Evolutionary conservation across 306 rosid genomes (phyloP), one percentile per base, ranked within the genome.

Genomic region (Calophaca sinica): DNA sequence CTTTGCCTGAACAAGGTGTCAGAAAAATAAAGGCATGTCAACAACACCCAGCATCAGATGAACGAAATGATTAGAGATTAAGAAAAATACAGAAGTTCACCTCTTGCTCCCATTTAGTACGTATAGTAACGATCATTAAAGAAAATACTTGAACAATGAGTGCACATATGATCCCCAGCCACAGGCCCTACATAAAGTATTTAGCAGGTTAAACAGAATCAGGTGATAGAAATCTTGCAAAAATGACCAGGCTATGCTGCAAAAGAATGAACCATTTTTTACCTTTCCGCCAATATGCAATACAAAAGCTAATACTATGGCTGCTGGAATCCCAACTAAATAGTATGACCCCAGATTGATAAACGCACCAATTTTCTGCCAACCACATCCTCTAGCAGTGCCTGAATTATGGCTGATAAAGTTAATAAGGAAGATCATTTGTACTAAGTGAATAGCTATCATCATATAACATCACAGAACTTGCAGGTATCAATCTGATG

Each of bases 291-390:
- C 94, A 75, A 87, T 1, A 75, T 90, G 81, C 31, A 86, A 73
- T 15, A 83, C 84, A 78, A 93, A 93, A 55, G 89, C 92, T 8
- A 93, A 77, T 12, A 87, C 38, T 29, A 82, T 4, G 28, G 96
- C 89, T 28, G 54, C 42, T 7, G 96, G 96, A 76, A 90, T 78
- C 38, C 98, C 98, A 41, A 88, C 86, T 6, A 90, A 13, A 49
- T 93, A 90, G 82, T 90, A 90, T 48, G 94, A 78, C 5, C 94
- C 93, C 14, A 90, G 86, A 79, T 93, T 93, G 4, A 93, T 83
- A 84, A 12, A 88, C 9, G 98, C 94, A 46, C 96, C 96, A 50
- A 87, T 86, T 75, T 88, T 84, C 86, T 93, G 98, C 98, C 94
- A 84, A 10, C 98, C 98, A 61, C 94, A 84, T 39, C 96, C 96